Conservation (phyloP, 148 eudicot genomes). For the Limonium bicolor region DNA sequence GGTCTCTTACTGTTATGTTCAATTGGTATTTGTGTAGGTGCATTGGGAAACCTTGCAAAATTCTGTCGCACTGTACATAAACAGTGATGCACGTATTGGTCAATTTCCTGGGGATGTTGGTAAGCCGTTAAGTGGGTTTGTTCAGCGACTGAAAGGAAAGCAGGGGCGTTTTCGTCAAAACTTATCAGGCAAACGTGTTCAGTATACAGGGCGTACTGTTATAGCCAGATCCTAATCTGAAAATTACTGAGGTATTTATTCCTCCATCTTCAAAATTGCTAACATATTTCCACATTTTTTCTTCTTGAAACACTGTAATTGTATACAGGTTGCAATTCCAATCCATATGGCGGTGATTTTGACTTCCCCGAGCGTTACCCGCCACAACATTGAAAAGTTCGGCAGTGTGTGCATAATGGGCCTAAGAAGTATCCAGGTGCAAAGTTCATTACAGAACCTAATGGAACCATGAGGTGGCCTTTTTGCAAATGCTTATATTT, state of each 20-base stretch:
- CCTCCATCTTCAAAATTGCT: too few species aligned
- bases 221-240: slow-evolving; percentile 95
- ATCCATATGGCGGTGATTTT: slow-evolving; percentile 67
- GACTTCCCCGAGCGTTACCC: slow-evolving; percentile 85
- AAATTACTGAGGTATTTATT: slow-evolving; percentile 96
- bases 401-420: slow-evolving; percentile 87
- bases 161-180: slow-evolving; percentile 95
- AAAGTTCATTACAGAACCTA: slow-evolving; percentile 40
- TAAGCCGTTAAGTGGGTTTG: slow-evolving; percentile 64
- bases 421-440: slow-evolving; percentile 93
- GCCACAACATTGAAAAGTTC: slow-evolving; percentile 83
- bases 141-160: slow-evolving; percentile 95
- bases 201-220: slow-evolving; percentile 92
- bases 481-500: slow-evolving; percentile 1
- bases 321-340: slow-evolving; percentile 80
- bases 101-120: background rate
- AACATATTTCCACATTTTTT: too few species aligned
- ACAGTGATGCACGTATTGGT: slow-evolving; percentile 69
- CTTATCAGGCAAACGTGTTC: slow-evolving; percentile 96
- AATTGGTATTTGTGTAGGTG: slow-evolving; percentile 24
- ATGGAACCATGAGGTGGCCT: slow-evolving; percentile 47
- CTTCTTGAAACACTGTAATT: too few species aligned
- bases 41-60: slow-evolving; percentile 69
- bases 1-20: background rate
- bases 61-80: slow-evolving; percentile 79